phyloP scores from a whole-genome alignment of 2,329 filamentous ascomycete species.

The Epichloe hybrida region DNA sequence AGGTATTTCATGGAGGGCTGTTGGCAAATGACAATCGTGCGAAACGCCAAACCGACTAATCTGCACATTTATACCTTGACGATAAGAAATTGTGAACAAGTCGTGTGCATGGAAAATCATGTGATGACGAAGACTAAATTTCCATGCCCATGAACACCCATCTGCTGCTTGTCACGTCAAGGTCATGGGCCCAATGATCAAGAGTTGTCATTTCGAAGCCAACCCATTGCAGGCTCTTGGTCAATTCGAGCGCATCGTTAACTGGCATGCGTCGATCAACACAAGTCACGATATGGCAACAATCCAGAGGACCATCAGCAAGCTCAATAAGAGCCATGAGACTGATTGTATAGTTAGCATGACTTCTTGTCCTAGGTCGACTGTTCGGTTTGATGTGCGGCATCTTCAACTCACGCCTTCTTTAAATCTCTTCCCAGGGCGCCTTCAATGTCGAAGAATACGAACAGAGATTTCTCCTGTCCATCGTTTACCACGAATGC shows the following conservation, averaged over 20 bases:
- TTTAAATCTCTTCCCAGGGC: slow-evolving; percentile 68
- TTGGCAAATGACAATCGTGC: not conserved
- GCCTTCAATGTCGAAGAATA: slow-evolving; percentile 65
- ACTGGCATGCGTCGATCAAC: slow-evolving; percentile 57
- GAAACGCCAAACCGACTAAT: not conserved
- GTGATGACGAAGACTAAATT: slow-evolving; percentile 34
- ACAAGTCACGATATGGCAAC: slow-evolving; percentile 66
- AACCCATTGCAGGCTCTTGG: slow-evolving; percentile 83
- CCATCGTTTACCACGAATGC: slow-evolving; percentile 66
- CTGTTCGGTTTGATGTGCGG: not conserved
- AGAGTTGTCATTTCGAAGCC: slow-evolving; percentile 76
- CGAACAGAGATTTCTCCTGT: slow-evolving; percentile 63
- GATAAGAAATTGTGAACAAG: not conserved
- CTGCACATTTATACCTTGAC: not conserved
- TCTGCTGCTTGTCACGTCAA: slow-evolving; percentile 55
- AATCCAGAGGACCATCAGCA: slow-evolving; percentile 62
- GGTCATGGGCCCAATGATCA: slow-evolving; percentile 54
- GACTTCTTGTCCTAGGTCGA: not conserved
- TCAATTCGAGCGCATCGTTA: slow-evolving; percentile 50
- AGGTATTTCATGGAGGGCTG: not conserved
- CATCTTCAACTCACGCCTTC: slow-evolving; percentile 53
- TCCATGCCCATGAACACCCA: slow-evolving; percentile 91
- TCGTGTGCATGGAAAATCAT: not conserved
- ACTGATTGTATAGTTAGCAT: slow-evolving; percentile 28
- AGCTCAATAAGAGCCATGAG: slow-evolving; percentile 86